Conservation (phyloP, 1,139 yeast species). For the Candida sp. region DNA sequence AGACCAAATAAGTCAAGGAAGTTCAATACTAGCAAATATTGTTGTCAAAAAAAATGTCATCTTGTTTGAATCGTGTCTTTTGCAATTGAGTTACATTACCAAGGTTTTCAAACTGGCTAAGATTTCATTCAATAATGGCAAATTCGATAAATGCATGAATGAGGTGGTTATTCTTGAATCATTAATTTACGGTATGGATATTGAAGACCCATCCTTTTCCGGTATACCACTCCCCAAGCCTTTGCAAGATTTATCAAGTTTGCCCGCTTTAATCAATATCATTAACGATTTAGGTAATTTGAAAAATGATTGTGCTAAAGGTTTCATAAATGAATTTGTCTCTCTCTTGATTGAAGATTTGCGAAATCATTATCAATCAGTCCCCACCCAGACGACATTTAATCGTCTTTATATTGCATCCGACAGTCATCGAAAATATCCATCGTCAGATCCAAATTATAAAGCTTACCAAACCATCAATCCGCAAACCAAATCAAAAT, state of each 20-base stretch:
- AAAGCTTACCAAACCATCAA: slow-evolving; percentile 31
- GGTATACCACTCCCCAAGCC: slow-evolving; percentile 46
- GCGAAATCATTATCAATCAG: slow-evolving; percentile 49
- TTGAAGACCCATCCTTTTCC: slow-evolving; percentile 22
- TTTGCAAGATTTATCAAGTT: slow-evolving; percentile 45
- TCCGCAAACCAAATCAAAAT: slow-evolving; percentile 30
- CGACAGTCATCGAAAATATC: slow-evolving; percentile 20
- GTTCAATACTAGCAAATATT: slow-evolving; percentile 48
- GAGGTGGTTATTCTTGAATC: slow-evolving; percentile 55
- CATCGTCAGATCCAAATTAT: slow-evolving; percentile 13
- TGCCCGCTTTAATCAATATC: slow-evolving; percentile 60
- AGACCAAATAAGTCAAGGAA: slow-evolving; percentile 51
- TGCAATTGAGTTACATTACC: slow-evolving; percentile 57
- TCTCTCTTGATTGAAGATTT: slow-evolving; percentile 59
- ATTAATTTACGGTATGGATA: slow-evolving; percentile 49
- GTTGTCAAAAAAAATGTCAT: slow-evolving; percentile 59
- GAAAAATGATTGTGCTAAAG: slow-evolving; percentile 60
- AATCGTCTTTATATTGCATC: slow-evolving; percentile 39
- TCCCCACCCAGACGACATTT: slow-evolving; percentile 49
- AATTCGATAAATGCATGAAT: slow-evolving; percentile 42
- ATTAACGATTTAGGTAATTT: slow-evolving; percentile 50
- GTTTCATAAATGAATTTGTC: slow-evolving; percentile 56
- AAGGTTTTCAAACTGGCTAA: slow-evolving; percentile 53
- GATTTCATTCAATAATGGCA: slow-evolving; percentile 38
- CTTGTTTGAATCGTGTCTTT: slow-evolving; percentile 56